Base-by-base conservation (phyloP, 2,329 filamentous ascomycete species). In the Alternaria incomplexa region DNA sequence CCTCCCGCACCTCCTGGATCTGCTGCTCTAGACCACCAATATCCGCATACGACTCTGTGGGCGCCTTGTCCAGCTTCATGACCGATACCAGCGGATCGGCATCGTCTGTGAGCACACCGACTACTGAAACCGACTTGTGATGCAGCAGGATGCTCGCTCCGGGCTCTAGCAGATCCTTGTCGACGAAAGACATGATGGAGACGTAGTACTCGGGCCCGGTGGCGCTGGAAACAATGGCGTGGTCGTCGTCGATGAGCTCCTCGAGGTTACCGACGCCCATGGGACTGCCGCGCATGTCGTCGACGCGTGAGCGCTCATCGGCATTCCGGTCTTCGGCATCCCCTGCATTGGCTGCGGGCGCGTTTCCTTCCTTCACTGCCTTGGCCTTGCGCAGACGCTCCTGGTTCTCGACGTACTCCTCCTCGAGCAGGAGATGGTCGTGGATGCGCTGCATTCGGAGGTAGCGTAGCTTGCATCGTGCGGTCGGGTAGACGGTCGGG, bases 151-250 rank as follows among this genome's bases (percentile, higher is more conserved):
- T 96, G 74, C 93, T 97, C 17, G 96, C 93, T 64, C 96, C 96
- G 2, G 96, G 96, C 82, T 99, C 96, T 46, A 99, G 87, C 5
- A 99, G 88, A 77, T 99, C 96, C 83, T 99, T 99, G 86, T 99
- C 96, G 70, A 99, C 96, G 76, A 99, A 99, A 58, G 95, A 97
- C 96, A 98, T 98, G 87, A 99, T 99, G 73, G 94, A 97, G 70
- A 99, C 96, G 81, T 98, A 99, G 87, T 97, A 99, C 81, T 99
- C 96, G 1, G 96, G 96, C 0, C 96, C 96, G 7, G 96, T 98
- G 1, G 96, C 96, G 80, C 93, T 97, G 17, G 94, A 97, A 36
- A 99, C 96, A 77, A 99, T 99, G 66, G 96, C 96, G 77, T 99
- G 96, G 83, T 99, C 96, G 80, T 99, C 96, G 77, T 99, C 96